A percentile compares a stretch with the other conserved stretches of the same genome.
phyloP scores from a whole-genome alignment of 805 yeast species.

The Yarrowia sp. region DNA sequence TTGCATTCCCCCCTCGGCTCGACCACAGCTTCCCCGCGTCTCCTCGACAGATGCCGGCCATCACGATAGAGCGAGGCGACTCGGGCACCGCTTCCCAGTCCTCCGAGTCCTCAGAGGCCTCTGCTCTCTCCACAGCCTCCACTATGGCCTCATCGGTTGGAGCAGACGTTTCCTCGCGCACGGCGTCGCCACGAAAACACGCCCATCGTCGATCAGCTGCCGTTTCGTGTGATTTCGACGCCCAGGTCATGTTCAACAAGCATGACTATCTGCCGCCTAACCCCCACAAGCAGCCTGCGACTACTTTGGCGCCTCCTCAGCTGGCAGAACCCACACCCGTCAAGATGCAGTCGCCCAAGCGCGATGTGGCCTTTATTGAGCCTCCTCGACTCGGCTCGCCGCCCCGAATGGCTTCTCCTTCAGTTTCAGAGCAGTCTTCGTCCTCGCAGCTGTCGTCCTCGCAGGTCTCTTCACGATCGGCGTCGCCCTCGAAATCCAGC shows the following conservation, averaged over 20 bases:
- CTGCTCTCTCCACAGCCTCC: not conserved
- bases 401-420: slow-evolving; percentile 28
- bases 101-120: slow-evolving; percentile 14
- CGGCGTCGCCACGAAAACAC: slow-evolving; percentile 43
- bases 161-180: slow-evolving; percentile 13
- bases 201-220: slow-evolving; percentile 86
- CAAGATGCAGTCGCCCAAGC: not conserved
- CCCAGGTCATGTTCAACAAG: slow-evolving; percentile 27
- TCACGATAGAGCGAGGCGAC: slow-evolving; percentile 20
- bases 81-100: slow-evolving; percentile 21
- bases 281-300: slow-evolving; percentile 26
- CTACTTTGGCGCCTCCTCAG: not conserved
- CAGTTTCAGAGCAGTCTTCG: slow-evolving; percentile 28
- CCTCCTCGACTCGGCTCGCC: slow-evolving; percentile 31
- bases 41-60: slow-evolving; percentile 22
- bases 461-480: slow-evolving; percentile 27
- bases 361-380: slow-evolving; percentile 17
- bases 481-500: slow-evolving; percentile 6
- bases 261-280: slow-evolving; percentile 12
- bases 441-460: slow-evolving; percentile 26
- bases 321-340: not conserved
- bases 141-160: not conserved
- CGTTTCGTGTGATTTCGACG: slow-evolving; percentile 79
- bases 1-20: slow-evolving; percentile 25
- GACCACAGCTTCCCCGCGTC: slow-evolving; percentile 7